These are phyloP conservation scores for Termitomyces sp. DNA, from an alignment of 768 basidiomycete species.

Conservation along the genomic window DNA sequence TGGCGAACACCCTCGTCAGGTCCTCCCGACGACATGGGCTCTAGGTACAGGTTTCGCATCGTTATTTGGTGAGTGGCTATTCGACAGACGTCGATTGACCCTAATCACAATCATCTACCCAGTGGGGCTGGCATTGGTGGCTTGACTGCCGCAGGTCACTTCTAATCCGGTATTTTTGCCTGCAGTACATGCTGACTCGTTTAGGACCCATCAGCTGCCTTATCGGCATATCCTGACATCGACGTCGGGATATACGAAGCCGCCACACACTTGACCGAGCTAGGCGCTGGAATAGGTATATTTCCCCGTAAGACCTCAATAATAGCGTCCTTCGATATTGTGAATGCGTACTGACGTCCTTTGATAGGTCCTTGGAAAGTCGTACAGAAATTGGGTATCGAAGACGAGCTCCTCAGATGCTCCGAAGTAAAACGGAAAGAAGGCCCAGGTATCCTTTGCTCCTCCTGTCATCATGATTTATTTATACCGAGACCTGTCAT, in stretches of 20 bases:
- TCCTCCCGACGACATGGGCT: constrained; percentile 19
- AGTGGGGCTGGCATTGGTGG: constrained; percentile 53
- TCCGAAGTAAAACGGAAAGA: constrained; percentile 34
- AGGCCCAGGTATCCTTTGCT: constrained; percentile 32
- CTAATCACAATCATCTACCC: constrained; percentile 20
- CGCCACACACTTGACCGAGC: constrained; percentile 43
- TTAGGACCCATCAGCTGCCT: constrained; percentile 25
- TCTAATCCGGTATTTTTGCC: neutral
- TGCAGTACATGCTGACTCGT: constrained; percentile 7
- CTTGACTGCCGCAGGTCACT: constrained; percentile 36
- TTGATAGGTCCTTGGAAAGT: constrained; percentile 44
- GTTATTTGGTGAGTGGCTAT: constrained; percentile 45
- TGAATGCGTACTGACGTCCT: neutral
- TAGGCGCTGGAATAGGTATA: constrained; percentile 62
- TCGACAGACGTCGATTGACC: constrained; percentile 10
- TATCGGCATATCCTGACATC: constrained; percentile 48
- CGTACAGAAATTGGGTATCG: constrained; percentile 40
- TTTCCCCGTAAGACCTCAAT: constrained; percentile 37
- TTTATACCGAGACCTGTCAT: neutral
- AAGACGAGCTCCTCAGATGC: constrained; percentile 37
- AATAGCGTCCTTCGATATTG: constrained; percentile 5
- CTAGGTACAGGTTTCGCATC: constrained; percentile 39
- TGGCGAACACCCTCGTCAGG: constrained; percentile 9
- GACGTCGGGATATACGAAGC: constrained; percentile 56
- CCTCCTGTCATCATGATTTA: neutral